Evolutionary conservation across 805 yeast genomes (phyloP), one percentile per base, ranked within the genome.

Genomic region (Citeromyces matritensis): DNA sequence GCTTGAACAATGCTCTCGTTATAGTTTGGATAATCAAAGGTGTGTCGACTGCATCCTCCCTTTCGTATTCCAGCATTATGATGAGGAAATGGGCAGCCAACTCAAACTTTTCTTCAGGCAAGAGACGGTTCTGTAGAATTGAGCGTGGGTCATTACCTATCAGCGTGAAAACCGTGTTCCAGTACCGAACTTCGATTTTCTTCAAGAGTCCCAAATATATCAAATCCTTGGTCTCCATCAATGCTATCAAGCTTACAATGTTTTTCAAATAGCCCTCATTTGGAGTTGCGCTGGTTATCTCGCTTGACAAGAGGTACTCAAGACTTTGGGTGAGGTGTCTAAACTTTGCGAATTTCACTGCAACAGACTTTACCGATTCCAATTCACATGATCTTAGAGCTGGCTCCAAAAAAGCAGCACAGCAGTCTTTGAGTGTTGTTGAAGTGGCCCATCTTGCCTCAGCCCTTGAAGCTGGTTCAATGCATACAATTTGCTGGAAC

Each of bases 121-220:
- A 51, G 28, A 48, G 42, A 10, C 67, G 52, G 19, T 60, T 44
- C 24, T 59, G 48, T 59, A 66, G 58, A 35, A 60, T 54, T 14
- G 55, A 53, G 10, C 65, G 51, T 2, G 75, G 76, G 0, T 62
- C 55, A 23, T 57, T 53, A 3, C 53, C 43, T 15, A 63, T 44
- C 15, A 57, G 49, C 3, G 45, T 39, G 41, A 69, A 69, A 35
- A 68, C 67, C n/a, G 44, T 46, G 4, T 48, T 32, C 77, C 77
- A 69, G 38, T 61, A 61, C 19, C 55, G 59, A 21, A 60, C 58
- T 44, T 69, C 77, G 15, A 69, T 66, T 36, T 69, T 69, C 34
- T 73, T 55, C 38, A 69, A 52, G 44, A 73, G 64, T 37, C 64
- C 68, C 29, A 69, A 54, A 33, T 59, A 61, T n/a, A 69, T 58